Evolutionary conservation across 2,329 filamentous ascomycete genomes (phyloP).

Genomic region (Monosporascus sp.): DNA sequence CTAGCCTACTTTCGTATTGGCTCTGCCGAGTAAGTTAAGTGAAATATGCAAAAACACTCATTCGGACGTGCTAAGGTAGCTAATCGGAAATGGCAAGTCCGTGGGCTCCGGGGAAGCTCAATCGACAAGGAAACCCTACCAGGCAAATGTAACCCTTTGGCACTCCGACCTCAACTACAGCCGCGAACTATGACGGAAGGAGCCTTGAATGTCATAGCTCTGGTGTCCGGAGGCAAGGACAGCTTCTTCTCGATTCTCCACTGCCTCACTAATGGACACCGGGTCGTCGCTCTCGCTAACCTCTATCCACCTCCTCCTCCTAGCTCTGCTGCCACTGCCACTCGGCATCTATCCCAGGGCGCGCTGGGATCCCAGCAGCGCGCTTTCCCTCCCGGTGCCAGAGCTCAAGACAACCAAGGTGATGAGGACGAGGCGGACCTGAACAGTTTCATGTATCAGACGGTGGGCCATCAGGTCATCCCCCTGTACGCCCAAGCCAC

Average conservation of each 20-base stretch:
- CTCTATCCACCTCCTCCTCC: conserved; percentile 49
- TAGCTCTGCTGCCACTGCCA: conserved; percentile 4
- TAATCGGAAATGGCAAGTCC: too few species aligned
- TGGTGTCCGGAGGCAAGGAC: conserved; percentile 96
- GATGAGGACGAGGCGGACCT: conserved; percentile 57
- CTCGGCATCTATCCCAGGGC: conserved; percentile 6
- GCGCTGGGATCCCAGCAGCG: conserved; percentile 5
- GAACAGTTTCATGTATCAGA: conserved; percentile 99
- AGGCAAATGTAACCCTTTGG: too few species aligned
- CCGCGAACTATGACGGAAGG: conserved; percentile 33
- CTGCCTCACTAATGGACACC: conserved; percentile 80
- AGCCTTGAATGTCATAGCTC: conserved; percentile 72
- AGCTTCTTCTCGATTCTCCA: conserved; percentile 92
- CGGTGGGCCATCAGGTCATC: conserved; percentile 82
- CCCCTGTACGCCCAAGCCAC: conserved; percentile 79
- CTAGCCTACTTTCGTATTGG: too few species aligned
- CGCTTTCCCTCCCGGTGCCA: conserved; percentile 4
- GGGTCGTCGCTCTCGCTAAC: conserved; percentile 83
- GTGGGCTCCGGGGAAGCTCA: too few species aligned
- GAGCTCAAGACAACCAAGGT: conserved; percentile 16
- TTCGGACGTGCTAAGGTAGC: conserved; percentile 6
- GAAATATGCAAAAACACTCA: not conserved
- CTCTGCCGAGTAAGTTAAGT: too few species aligned
- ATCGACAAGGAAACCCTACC: too few species aligned
- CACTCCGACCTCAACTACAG: too few species aligned